phyloP scores from a whole-genome alignment of 352 stramenopile species.

The Globisporangium iwayamae region DNA sequence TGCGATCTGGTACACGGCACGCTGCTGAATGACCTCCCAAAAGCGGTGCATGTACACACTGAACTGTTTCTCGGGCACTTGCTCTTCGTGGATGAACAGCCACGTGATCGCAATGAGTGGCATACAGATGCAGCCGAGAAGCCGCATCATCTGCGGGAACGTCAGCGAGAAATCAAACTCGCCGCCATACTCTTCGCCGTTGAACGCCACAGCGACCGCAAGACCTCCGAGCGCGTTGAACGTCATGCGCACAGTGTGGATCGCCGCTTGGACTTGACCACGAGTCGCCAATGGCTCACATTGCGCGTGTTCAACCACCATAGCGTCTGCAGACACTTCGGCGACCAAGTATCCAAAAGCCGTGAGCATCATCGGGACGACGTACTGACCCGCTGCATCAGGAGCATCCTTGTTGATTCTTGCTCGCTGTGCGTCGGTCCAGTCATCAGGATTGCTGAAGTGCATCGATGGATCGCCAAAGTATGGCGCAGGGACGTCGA shows the following conservation, averaged over 20 bases:
- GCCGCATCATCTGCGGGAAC: conserved; percentile 50
- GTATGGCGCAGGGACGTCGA: conserved; percentile 41
- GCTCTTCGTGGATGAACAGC: conserved; percentile 21
- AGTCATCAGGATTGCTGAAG: conserved; percentile 29
- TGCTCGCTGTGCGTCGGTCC: conserved; percentile 26
- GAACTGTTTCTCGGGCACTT: conserved; percentile 11
- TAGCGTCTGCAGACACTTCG: conserved; percentile 54
- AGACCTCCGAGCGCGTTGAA: conserved; percentile 44
- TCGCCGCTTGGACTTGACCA: conserved; percentile 51
- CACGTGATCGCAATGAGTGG: conserved; percentile 30
- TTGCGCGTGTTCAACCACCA: conserved; percentile 60
- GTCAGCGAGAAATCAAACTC: conserved; percentile 49
- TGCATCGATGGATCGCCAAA: conserved; percentile 37
- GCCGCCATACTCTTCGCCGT: conserved; percentile 49
- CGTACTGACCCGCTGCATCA: conserved; percentile 38
- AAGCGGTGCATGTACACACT: conserved; percentile 34
- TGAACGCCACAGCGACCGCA: conserved; percentile 43
- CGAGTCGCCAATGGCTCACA: conserved; percentile 43
- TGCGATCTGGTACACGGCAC: conserved; percentile 54
- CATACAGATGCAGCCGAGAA: conserved; percentile 30
- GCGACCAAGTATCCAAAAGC: conserved; percentile 61
- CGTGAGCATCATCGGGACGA: conserved; percentile 69
- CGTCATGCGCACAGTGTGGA: conserved; percentile 43
- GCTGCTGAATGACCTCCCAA: conserved; percentile 45
- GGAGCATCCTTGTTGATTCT: conserved; percentile 42